These are phyloP conservation scores for Botrytis porri DNA, from an alignment of 2,329 filamentous ascomycete genomes.

Conservation along the genomic window DNA sequence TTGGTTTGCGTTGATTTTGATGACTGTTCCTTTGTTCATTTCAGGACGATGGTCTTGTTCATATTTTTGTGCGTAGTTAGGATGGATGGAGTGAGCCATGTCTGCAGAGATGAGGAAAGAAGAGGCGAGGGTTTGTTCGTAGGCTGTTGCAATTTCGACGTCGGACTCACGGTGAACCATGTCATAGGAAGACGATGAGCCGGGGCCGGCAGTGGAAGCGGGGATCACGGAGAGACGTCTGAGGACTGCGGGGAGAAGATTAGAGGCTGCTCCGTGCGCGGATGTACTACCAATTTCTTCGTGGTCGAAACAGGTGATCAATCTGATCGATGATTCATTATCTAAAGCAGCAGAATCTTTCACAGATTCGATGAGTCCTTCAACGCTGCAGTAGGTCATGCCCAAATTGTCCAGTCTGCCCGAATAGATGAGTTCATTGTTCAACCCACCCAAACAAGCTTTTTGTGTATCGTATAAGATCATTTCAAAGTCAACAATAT, in stretches of 20 bases:
- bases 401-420: conserved; percentile 93
- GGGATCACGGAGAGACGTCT: conserved; percentile 81
- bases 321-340: conserved; percentile 75
- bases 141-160: conserved; percentile 70
- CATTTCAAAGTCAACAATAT: conserved; percentile 90
- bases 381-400: conserved; percentile 91
- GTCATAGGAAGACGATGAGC: conserved; percentile 64
- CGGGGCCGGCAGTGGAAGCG: conserved; percentile 40
- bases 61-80: conserved; percentile 91
- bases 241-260: conserved; percentile 82
- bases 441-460: conserved; percentile 80
- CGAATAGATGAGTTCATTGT: conserved; percentile 94
- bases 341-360: conserved; percentile 62
- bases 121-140: conserved; percentile 85
- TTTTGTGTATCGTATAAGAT: conserved; percentile 97
- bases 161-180: conserved; percentile 50
- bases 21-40: conserved; percentile 94
- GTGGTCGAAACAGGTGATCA: conserved; percentile 96
- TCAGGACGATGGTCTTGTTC: conserved; percentile 86
- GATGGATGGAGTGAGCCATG: conserved; percentile 95
- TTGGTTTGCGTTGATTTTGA: conserved; percentile 98
- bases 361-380: conserved; percentile 80
- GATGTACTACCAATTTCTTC: conserved; percentile 94
- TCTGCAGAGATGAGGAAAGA: conserved; percentile 95
- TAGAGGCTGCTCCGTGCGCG: conserved; percentile 90